Evolutionary conservation across 2,329 filamentous ascomycete genomes (phyloP), one percentile per base, ranked within the genome.

Genomic region (Fusarium sp.): DNA sequence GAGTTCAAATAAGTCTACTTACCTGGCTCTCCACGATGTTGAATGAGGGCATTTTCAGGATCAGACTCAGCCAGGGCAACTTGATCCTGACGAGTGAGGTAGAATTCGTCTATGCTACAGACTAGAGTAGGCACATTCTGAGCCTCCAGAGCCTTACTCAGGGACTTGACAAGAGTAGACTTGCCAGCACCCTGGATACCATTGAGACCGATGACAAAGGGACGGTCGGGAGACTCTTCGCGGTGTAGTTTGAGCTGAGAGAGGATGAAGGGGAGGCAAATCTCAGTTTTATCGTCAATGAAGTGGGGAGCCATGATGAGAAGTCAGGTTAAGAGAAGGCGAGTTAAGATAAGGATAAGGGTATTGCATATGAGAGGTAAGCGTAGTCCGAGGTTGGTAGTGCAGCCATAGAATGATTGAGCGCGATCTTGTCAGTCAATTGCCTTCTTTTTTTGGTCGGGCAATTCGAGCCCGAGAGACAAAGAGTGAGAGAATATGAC

Each of bases 101-200:
- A 97, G 73, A 98, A 90, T 81, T 97, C 94, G 79, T 98, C 94
- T 70, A 97, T 91, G 78, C 92, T 94, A 79, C 93, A 87, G 56
- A 94, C 91, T 51, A 92, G 83, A 4, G 91, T 91, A 25, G 92
- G 84, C 22, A 85, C 85, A 75, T 90, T 84, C 30, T 81, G 74
- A 16, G 83, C 79, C 48, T 86, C 83, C 40, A 95, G 87, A 16
- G 86, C 88, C 22, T 84, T 78, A 70, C 89, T 86, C 45, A 97
- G 86, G 7, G 87, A 85, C 40, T 85, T 85, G 40, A 94, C 94
- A 75, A 97, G 87, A 14, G 94, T 97, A 6, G 94, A 97, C 83
- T 98, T 98, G 72, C 95, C 95, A 40, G 93, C 91, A 65, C 95
- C 95, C 81, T 98, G 95, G 29, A 97, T 89, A 65, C 94, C 95